phyloP scores from a whole-genome alignment of 345 rosid species.

The Salix suchowensis region DNA sequence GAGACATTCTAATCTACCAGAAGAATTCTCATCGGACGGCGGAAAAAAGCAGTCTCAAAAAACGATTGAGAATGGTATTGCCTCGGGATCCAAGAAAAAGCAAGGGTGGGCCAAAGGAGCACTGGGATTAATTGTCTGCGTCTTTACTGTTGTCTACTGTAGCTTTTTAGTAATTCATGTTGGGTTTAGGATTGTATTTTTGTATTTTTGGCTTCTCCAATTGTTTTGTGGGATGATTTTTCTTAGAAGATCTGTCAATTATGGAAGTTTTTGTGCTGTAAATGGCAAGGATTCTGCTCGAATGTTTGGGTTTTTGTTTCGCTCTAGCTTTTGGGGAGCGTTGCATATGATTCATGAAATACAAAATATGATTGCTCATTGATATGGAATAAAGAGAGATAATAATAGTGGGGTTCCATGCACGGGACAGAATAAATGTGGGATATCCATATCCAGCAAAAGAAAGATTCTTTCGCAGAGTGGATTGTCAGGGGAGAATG shows the following conservation, averaged over 20 bases:
- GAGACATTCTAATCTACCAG: conserved; percentile 11
- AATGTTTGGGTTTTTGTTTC: neutral
- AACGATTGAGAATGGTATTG: conserved; percentile 19
- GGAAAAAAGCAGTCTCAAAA: conserved; percentile 25
- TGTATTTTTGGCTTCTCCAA: neutral
- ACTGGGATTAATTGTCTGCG: conserved; percentile 48
- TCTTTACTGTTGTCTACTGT: conserved; percentile 31
- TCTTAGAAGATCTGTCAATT: neutral
- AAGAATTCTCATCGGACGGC: conserved; percentile 45
- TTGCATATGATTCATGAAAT: neutral
- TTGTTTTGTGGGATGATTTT: neutral
- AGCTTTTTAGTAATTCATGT: conserved; percentile 45
- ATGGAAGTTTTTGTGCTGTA: neutral
- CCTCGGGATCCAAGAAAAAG: conserved; percentile 18
- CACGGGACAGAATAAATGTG: conserved; percentile 11
- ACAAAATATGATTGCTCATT: neutral
- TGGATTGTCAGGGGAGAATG: neutral
- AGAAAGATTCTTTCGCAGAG: conserved; percentile 12
- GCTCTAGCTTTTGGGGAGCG: neutral
- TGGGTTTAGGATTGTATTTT: conserved; percentile 23
- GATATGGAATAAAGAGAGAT: conserved; percentile 15
- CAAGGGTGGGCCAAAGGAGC: conserved; percentile 27
- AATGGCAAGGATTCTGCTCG: neutral
- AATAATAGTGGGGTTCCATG: conserved; percentile 15
- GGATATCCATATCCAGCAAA: conserved; percentile 16